A percentile compares a stretch with the other conserved stretches of the same genome.
These are phyloP conservation scores for Apiotrichum sp. DNA, from an alignment of 1,284 basidiomycete species.

Conservation along the genomic window DNA sequence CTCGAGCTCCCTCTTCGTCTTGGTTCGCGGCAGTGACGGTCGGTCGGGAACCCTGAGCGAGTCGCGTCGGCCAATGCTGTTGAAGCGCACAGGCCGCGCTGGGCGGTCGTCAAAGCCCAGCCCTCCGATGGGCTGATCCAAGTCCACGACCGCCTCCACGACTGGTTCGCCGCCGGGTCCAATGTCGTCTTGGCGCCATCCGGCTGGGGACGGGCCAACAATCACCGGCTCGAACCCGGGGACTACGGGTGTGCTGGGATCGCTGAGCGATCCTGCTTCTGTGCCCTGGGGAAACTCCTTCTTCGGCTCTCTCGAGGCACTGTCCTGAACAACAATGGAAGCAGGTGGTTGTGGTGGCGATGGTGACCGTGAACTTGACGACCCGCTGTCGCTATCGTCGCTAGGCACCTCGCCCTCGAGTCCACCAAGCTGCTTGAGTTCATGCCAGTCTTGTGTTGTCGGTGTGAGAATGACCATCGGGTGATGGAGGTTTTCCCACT, in stretches of 20 bases:
- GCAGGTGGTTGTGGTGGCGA: not conserved
- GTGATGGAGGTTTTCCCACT: not conserved
- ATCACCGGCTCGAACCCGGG: constrained; percentile 26
- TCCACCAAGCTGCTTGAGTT: constrained; percentile 28
- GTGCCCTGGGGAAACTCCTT: not conserved
- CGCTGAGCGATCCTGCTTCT: not conserved
- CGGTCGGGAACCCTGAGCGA: constrained; percentile 18
- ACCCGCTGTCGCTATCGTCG: constrained; percentile 11
- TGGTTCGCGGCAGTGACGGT: constrained; percentile 15
- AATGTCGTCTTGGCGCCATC: not conserved
- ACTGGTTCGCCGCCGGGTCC: too few relatives aligned
- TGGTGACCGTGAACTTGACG: not conserved
- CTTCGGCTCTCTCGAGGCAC: not conserved
- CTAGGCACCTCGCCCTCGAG: constrained; percentile 15
- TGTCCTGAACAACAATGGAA: not conserved
- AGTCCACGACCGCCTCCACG: too few relatives aligned
- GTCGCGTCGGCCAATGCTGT: constrained; percentile 36
- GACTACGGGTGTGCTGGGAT: constrained; percentile 1
- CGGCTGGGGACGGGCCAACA: constrained; percentile 19
- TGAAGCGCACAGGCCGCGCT: constrained; percentile 28
- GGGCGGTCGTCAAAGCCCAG: constrained; percentile 7
- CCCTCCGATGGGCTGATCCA: constrained; percentile 3
- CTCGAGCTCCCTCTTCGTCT: constrained; percentile 44
- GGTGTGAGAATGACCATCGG: constrained; percentile 46
- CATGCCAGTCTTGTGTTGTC: constrained; percentile 48